Evolutionary conservation across 768 basidiomycete genomes (phyloP).

Genomic region (Lentinula lateritia): DNA sequence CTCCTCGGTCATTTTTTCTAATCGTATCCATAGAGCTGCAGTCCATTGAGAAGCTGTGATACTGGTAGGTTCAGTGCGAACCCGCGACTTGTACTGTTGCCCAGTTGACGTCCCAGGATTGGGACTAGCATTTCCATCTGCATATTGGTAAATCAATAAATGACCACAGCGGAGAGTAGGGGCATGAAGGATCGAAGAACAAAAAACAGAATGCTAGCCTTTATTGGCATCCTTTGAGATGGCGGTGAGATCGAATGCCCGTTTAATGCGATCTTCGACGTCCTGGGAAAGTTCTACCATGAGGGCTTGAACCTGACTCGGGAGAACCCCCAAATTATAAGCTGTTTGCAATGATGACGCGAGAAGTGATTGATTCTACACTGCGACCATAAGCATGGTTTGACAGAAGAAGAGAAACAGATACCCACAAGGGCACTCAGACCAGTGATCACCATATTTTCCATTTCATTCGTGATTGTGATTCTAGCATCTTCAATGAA

Average conservation of each 20-base stretch:
- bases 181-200: background rate
- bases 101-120: background rate
- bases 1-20: slow-evolving; percentile 82
- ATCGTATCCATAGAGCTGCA: slow-evolving; percentile 70
- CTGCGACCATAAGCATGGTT: slow-evolving; percentile 6
- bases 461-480: slow-evolving; percentile 82
- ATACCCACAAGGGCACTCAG: slow-evolving; percentile 65
- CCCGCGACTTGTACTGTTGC: slow-evolving; percentile 69
- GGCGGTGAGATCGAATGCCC: slow-evolving; percentile 80
- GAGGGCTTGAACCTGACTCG: slow-evolving; percentile 75
- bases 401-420: background rate
- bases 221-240: slow-evolving; percentile 86
- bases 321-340: slow-evolving; percentile 83
- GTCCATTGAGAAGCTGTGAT: slow-evolving; percentile 85
- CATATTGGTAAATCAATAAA: slow-evolving; percentile 3
- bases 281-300: slow-evolving; percentile 76
- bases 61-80: slow-evolving; percentile 87
- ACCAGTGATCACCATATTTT: slow-evolving; percentile 81
- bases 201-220: slow-evolving; percentile 39
- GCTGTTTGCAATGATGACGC: slow-evolving; percentile 95
- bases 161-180: background rate
- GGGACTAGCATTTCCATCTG: slow-evolving; percentile 3
- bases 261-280: slow-evolving; percentile 74
- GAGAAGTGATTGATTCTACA: slow-evolving; percentile 82
- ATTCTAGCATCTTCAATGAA: slow-evolving; percentile 68